phyloP scores from a whole-genome alignment of 192 early-diverging fungal species.

The Umbelopsis ramanniana region DNA sequence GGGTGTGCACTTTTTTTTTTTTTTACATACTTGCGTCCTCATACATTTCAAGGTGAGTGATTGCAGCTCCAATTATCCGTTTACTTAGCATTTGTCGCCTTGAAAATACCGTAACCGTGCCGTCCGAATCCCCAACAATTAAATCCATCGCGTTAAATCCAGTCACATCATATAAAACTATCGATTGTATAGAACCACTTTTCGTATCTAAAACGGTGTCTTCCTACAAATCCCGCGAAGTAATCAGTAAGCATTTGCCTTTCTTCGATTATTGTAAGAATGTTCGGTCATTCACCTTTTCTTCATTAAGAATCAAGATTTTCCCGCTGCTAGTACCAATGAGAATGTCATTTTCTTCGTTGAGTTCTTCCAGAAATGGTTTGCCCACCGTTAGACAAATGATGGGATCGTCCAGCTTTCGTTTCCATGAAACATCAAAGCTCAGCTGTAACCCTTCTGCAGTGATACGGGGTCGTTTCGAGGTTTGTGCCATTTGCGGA shows the following conservation, averaged over 20 bases:
- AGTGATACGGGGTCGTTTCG: not conserved
- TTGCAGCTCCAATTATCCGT: constrained; percentile 27
- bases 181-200: constrained; percentile 40
- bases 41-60: constrained; percentile 32
- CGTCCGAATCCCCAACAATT: constrained; percentile 44
- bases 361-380: constrained; percentile 39
- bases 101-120: constrained; percentile 36
- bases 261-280: not conserved
- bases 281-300: constrained; percentile 28
- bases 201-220: constrained; percentile 44
- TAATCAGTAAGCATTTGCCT: not conserved
- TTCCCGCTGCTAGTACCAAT: constrained; percentile 36
- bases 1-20: not conserved
- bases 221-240: constrained; percentile 15
- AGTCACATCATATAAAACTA: constrained; percentile 38
- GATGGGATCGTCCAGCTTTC: constrained; percentile 35
- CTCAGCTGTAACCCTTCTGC: not conserved
- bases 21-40: constrained; percentile 31
- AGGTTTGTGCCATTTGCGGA: constrained; percentile 1
- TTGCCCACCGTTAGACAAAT: constrained; percentile 40
- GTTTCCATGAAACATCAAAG: constrained; percentile 28
- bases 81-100: constrained; percentile 39
- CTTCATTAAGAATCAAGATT: constrained; percentile 39
- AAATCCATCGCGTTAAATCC: constrained; percentile 33
- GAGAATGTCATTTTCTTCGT: constrained; percentile 41